Conservation (phyloP, 805 yeast species). For the Ogataea dorogensis region DNA sequence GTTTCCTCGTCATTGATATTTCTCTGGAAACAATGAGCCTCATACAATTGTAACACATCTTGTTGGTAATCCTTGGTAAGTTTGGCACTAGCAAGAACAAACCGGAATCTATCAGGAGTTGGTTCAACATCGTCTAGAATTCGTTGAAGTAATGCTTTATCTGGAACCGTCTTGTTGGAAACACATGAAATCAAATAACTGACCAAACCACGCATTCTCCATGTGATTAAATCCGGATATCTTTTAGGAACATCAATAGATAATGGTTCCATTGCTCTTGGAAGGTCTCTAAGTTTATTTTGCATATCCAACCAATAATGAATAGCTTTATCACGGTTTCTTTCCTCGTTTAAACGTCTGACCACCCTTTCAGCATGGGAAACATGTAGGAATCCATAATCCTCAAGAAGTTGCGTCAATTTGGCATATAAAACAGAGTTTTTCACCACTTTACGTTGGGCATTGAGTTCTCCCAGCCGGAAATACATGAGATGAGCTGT, state of each 20-base stretch:
- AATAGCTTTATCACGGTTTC: slow-evolving; percentile 27
- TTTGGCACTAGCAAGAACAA: no score
- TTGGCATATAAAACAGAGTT: slow-evolving; percentile 25
- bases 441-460: slow-evolving; percentile 17
- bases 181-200: slow-evolving; percentile 3
- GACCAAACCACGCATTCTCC: slow-evolving; percentile 4
- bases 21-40: no score
- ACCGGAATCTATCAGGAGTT: not conserved
- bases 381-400: slow-evolving; percentile 23
- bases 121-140: slow-evolving; percentile 1
- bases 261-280: no score
- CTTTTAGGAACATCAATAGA: no score
- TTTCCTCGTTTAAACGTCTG: slow-evolving; percentile 23
- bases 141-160: not conserved
- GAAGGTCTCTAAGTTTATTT: slow-evolving; percentile 25
- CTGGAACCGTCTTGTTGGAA: not conserved
- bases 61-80: no score
- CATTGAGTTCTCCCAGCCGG: slow-evolving; percentile 12
- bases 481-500: slow-evolving; percentile 11
- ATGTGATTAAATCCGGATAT: no score
- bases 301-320: slow-evolving; percentile 29
- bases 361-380: slow-evolving; percentile 30
- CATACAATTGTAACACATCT: no score
- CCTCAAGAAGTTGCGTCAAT: slow-evolving; percentile 20
- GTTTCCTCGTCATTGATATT: no score